A percentile compares a stretch with the other conserved stretches of the same genome.
These are phyloP conservation scores for Agarophyton chilense DNA, from an alignment of 23 red algal genomes.

Conservation along the genomic window DNA sequence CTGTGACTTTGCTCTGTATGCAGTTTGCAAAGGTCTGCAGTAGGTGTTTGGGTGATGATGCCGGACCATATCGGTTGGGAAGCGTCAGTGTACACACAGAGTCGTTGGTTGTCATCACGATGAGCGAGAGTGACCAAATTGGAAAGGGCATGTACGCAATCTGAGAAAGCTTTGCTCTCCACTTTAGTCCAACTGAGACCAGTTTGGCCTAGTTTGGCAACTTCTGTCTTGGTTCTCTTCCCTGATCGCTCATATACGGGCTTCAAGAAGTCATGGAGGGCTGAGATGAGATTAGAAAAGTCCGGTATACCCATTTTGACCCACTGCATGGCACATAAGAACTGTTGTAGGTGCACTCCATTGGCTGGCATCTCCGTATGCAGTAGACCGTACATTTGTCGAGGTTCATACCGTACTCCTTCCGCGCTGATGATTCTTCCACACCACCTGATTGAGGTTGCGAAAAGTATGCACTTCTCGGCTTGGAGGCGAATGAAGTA, in stretches of 20 bases:
- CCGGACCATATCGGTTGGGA: neutral
- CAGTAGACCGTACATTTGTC: too few relatives aligned
- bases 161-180: slow-evolving; percentile 3
- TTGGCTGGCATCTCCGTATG: too few relatives aligned
- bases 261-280: neutral
- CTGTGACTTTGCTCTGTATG: neutral
- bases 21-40: neutral
- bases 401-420: too few relatives aligned
- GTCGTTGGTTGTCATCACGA: neutral
- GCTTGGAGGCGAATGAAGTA: too few relatives aligned
- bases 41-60: neutral
- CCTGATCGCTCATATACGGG: neutral
- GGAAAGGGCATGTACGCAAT: neutral
- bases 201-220: neutral
- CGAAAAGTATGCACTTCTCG: too few relatives aligned
- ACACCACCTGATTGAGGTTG: too few relatives aligned
- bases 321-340: too few relatives aligned
- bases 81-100: neutral
- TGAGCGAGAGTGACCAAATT: neutral
- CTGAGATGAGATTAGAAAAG: neutral
- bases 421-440: too few relatives aligned
- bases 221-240: neutral
- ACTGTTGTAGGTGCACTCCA: too few relatives aligned
- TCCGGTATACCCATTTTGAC: neutral
- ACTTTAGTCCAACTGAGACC: too few relatives aligned